These are phyloP conservation scores for Trametes villosa DNA, from an alignment of 768 basidiomycete genomes.

Conservation along the genomic window DNA sequence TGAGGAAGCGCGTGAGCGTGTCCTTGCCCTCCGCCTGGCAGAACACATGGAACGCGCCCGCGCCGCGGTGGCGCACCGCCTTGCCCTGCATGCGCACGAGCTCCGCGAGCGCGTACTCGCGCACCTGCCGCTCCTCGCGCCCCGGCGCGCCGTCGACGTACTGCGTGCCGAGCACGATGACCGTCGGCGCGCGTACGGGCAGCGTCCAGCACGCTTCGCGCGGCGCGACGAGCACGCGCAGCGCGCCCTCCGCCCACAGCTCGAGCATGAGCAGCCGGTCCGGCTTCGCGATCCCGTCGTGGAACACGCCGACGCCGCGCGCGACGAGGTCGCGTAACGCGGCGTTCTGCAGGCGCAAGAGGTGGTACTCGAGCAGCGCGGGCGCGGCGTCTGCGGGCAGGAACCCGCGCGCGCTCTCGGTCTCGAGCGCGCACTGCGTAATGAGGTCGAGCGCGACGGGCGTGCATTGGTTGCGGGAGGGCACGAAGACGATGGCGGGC, in stretches of 20 bases:
- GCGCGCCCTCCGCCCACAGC: conserved; percentile 77
- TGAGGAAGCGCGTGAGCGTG: conserved; percentile 80
- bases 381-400: conserved; percentile 53
- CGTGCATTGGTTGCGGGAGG: conserved; percentile 78
- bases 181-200: conserved; percentile 80
- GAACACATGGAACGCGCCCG: conserved; percentile 81
- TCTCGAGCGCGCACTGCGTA: conserved; percentile 82
- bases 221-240: conserved; percentile 82
- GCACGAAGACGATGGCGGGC: conserved; percentile 82
- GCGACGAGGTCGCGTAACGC: conserved; percentile 70
- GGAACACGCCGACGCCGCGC: conserved; percentile 88
- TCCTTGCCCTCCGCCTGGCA: conserved; percentile 88
- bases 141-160: conserved; percentile 59
- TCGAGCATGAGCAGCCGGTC: conserved; percentile 79
- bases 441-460: conserved; percentile 81
- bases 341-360: conserved; percentile 62
- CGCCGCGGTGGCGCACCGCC: conserved; percentile 59
- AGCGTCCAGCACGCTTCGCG: conserved; percentile 87
- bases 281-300: conserved; percentile 64
- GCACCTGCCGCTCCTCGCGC: conserved; percentile 64
- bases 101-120: conserved; percentile 81
- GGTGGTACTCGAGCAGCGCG: conserved; percentile 61
- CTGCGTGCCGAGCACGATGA: conserved; percentile 93
- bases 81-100: conserved; percentile 91
- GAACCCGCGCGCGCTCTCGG: conserved; percentile 70